Evolutionary conservation across 306 rosid genomes (phyloP).

Genomic region (Quercus parvula): DNA sequence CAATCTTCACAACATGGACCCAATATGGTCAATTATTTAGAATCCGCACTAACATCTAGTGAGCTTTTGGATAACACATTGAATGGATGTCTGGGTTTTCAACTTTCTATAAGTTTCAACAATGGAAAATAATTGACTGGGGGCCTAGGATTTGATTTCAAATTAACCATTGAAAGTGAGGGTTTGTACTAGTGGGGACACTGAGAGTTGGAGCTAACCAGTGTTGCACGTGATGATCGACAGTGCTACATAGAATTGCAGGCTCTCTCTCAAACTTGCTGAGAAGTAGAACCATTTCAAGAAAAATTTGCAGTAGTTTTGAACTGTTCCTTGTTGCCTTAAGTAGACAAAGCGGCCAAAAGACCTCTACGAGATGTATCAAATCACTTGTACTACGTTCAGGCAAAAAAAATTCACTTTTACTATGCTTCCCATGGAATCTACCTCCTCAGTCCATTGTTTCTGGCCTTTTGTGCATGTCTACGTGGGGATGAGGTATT

Average conservation of each 20-base stretch:
- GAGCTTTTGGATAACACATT: too few species aligned
- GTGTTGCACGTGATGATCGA: constrained; percentile 23
- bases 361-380: constrained; percentile 1
- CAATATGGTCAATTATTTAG: too few species aligned
- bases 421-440: constrained; percentile 3
- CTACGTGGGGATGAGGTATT: constrained; percentile 2
- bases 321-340: constrained; percentile 23
- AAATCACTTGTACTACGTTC: background rate
- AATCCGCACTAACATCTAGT: too few species aligned
- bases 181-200: background rate
- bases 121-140: too few species aligned
- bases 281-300: constrained; percentile 22
- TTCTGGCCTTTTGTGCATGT: background rate
- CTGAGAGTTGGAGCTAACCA: background rate
- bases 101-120: too few species aligned
- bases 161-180: background rate
- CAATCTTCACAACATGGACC: background rate
- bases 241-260: background rate
- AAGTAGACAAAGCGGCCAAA: constrained; percentile 10
- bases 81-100: too few species aligned
- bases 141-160: too few species aligned
- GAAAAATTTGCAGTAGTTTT: background rate
- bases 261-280: constrained; percentile 22
- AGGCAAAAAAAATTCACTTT: background rate
- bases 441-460: background rate